phyloP scores from a whole-genome alignment of 2,329 filamentous ascomycete genomes.

The Diaporthe sp. region DNA sequence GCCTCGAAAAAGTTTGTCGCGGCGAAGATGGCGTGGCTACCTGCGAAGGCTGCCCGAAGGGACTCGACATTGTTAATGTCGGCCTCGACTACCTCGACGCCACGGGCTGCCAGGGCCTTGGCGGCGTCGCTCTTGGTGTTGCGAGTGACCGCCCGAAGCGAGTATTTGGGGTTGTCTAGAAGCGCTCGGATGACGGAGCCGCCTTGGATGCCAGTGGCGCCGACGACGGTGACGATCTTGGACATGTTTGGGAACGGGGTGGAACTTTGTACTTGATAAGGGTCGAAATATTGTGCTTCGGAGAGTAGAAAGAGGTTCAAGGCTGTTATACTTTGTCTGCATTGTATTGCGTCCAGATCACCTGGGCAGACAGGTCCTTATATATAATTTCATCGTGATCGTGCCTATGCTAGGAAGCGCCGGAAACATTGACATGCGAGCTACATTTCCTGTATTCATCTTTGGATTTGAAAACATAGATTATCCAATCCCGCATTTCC shows the following conservation, averaged over 20 bases:
- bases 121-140: conserved; percentile 50
- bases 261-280: neutral
- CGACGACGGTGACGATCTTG: conserved; percentile 51
- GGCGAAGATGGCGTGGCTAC: conserved; percentile 51
- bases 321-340: neutral
- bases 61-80: conserved; percentile 48
- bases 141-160: conserved; percentile 51
- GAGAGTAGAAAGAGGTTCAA: neutral
- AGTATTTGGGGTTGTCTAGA: conserved; percentile 46
- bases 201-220: conserved; percentile 52
- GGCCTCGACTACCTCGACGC: conserved; percentile 50
- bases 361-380: neutral
- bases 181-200: conserved; percentile 52
- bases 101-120: conserved; percentile 47
- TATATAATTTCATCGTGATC: neutral
- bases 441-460: neutral
- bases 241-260: neutral
- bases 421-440: neutral
- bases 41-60: conserved; percentile 43
- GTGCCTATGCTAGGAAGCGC: neutral
- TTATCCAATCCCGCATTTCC: neutral
- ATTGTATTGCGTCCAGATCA: neutral
- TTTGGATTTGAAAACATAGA: neutral
- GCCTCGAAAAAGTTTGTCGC: conserved; percentile 59
- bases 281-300: neutral